Base-by-base conservation (phyloP, 768 basidiomycete species). In the Pulveroboletus sp. region DNA sequence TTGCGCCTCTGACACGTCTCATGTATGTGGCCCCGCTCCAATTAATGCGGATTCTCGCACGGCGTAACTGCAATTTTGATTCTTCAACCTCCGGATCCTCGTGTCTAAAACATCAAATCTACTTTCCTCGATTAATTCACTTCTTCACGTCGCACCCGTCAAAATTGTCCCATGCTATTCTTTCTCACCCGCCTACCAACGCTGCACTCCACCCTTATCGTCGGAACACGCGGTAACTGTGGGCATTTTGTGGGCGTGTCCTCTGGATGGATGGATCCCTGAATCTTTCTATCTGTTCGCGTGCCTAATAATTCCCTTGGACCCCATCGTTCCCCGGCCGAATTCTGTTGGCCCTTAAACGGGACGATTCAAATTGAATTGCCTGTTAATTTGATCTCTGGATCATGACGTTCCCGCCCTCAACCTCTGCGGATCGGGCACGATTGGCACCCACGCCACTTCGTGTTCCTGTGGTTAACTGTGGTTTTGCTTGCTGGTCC, bases 71-170 rank as follows among this genome's bases (percentile, higher is more conserved):
- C 61, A 51, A 57, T 66, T 53, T 48, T 32, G 48, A 53, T 64
- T 49, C 32, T 18, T 55, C 33, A 39, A 56, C 64, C 49, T 59
- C 66, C 64, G 64, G 63, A 47, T 39, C 63, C 63, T 62, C 63
- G 47, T 65, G 62, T 53, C 46, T 17, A 54, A 27, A 32, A 46
- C 37, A 24, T 26, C 41, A 11, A 39, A 38, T 28, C 55, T 13
- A 26, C 47, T 47, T 59, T 50, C 24, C 46, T 57, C 27, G 11
- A 39, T 24, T n/a, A 31, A 31, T 51, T 39, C 39, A 43, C 41
- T 10, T 18, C 17, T 36, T 36, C 55, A 50, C 50, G 38, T 36
- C 24, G 11, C 32, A 14, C 39, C 39, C 28, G 17, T 38, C 18
- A 4, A 21, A 21, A 21, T 21, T 21, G 26, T 30, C 41, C 42